Base-by-base conservation (phyloP, 768 basidiomycete genomes). In the Phlebiopsis flavidoalba region DNA sequence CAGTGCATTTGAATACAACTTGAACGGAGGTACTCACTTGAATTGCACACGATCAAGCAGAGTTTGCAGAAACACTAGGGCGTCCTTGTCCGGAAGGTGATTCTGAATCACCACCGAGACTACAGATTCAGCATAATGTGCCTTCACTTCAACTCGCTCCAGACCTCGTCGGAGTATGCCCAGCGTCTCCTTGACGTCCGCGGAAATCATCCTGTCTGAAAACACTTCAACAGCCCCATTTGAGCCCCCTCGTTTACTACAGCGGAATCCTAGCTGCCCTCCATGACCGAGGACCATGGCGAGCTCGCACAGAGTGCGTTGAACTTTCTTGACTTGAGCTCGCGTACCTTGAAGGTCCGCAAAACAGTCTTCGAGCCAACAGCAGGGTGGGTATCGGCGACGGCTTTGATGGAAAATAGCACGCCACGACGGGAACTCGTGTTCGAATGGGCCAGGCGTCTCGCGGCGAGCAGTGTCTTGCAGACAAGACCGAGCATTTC, bases 81-180 rank as follows among this genome's bases (percentile, higher is more conserved):
- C 67, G 7, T 50, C 47, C 1, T 5, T 17, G 57, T 80, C 76
- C 0, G 74, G 64, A 17, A 95, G 73, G n/a, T 80, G 80, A 59
- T 81, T 75, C 68, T 87, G 88, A 47, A 90, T 76, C 17, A 83
- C 75, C 0, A 83, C 81, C 7, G 82, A 81, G 19, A 95, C 64
- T 17, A 93, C 71, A 0, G 91, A 86, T 61, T 97, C 94, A 0
- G 83, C 85, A 8, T 88, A 68, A 64, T 89, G 83, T 0, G 77
- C 64, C 63, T 87, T 87, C 36, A 81, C 66, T 19, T 67, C 65
- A 1, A 74, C 58, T 8, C 24, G 5, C 14, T 24, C 35, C 24
- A 55, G 21, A 3, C 10, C 54, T 14, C 54, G 37, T 22, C 37
- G 22, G 8, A 62, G n/a, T 3, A 45, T 12, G 21, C 8, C 22